Conservation (phyloP, 768 basidiomycete genomes). For the Lentinus tigrinus region DNA sequence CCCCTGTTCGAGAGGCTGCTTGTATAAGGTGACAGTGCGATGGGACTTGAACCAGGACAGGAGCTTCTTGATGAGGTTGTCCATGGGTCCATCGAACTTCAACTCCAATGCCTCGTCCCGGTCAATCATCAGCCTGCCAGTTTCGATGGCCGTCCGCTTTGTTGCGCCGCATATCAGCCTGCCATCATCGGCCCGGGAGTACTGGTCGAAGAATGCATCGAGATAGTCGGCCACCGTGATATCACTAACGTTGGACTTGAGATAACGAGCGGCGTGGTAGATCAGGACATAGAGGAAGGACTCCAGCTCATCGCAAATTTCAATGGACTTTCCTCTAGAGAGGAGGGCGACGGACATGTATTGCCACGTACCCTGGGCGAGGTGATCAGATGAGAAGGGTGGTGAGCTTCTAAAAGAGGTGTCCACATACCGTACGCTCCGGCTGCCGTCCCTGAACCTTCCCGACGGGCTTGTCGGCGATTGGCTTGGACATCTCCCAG, state of each 20-base stretch:
- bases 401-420: neutral
- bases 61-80: neutral
- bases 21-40: neutral
- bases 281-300: slow-evolving; percentile 3
- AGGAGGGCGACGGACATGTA: neutral
- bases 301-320: slow-evolving; percentile 2
- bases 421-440: neutral
- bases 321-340: neutral
- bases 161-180: neutral
- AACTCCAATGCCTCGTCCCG: neutral
- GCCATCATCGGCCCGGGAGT: neutral
- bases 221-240: neutral
- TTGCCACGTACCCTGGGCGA: neutral
- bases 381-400: too few species aligned
- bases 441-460: neutral
- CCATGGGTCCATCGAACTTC: neutral
- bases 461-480: neutral
- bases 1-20: neutral
- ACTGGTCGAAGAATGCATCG: neutral
- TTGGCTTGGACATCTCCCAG: neutral
- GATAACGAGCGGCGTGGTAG: neutral
- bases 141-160: neutral
- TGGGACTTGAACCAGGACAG: neutral
- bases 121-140: neutral
- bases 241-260: neutral